Conservation (phyloP, 2,329 filamentous ascomycete genomes). For the Ophiosphaerella narmari region DNA sequence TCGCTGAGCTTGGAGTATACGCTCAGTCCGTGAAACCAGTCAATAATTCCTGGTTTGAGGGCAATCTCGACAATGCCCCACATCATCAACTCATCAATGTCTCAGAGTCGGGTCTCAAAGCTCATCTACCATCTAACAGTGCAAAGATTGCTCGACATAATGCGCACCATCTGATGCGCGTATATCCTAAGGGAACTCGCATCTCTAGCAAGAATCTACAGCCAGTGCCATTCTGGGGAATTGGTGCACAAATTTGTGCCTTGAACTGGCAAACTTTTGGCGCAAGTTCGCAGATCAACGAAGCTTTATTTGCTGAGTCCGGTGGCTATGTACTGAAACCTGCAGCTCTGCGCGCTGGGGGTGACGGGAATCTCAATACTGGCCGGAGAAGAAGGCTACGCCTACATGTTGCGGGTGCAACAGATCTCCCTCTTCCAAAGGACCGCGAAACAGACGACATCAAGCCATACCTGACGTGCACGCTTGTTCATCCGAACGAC, state of each 20-base stretch:
- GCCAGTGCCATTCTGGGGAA: constrained; percentile 67
- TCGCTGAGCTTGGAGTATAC: constrained; percentile 69
- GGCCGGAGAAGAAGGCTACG: constrained; percentile 56
- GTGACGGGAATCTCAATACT: constrained; percentile 55
- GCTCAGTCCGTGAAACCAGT: constrained; percentile 71
- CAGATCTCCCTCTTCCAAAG: constrained; percentile 61
- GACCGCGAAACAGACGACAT: constrained; percentile 55
- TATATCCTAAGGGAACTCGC: constrained; percentile 70
- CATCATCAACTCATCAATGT: constrained; percentile 72
- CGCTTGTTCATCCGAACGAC: constrained; percentile 63
- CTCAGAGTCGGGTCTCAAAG: constrained; percentile 64
- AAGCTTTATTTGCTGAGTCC: constrained; percentile 68
- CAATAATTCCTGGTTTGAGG: constrained; percentile 69
- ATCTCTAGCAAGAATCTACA: constrained; percentile 69
- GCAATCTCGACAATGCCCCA: constrained; percentile 54
- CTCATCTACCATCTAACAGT: constrained; percentile 55
- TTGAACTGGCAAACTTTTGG: constrained; percentile 74
- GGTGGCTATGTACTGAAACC: constrained; percentile 71
- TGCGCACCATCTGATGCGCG: constrained; percentile 69
- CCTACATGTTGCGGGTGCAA: constrained; percentile 66
- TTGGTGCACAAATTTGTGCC: constrained; percentile 71
- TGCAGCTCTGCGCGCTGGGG: constrained; percentile 61
- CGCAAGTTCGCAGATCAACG: constrained; percentile 68
- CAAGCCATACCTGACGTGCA: constrained; percentile 69
- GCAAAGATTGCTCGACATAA: constrained; percentile 64